Evolutionary conservation across 2,329 filamentous ascomycete genomes (phyloP).

Genomic region (Arthrobotrys sinensis): DNA sequence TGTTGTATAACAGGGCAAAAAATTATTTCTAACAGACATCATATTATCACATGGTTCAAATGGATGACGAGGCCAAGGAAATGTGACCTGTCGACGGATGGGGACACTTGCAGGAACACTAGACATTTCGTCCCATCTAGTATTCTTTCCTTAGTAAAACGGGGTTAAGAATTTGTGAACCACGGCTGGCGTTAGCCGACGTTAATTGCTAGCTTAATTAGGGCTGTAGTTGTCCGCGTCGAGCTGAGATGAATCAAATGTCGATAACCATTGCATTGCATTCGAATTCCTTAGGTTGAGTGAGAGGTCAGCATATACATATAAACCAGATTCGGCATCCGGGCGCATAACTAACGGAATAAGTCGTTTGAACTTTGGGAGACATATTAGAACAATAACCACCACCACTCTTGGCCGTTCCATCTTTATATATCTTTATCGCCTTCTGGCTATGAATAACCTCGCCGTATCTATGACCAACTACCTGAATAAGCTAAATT

Average conservation of each 20-base stretch:
- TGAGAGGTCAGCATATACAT: background rate
- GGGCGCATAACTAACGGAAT: constrained; percentile 1
- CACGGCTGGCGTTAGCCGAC: background rate
- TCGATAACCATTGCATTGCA: background rate
- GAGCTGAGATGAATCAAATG: constrained; percentile 19
- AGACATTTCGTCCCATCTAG: constrained; percentile 3
- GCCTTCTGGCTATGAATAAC: constrained; percentile 20
- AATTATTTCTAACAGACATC: constrained; percentile 4
- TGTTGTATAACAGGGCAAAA: constrained; percentile 5
- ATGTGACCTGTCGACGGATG: constrained; percentile 27
- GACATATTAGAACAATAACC: background rate
- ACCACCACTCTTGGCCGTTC: constrained; percentile 20
- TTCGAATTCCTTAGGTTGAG: background rate
- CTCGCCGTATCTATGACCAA: constrained; percentile 22
- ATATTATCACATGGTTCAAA: constrained; percentile 4
- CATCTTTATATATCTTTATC: constrained; percentile 28
- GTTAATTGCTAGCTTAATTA: background rate
- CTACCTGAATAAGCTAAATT: constrained; percentile 27
- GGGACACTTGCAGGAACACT: constrained; percentile 24
- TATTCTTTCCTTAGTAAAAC: constrained; percentile 21
- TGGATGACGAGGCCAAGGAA: constrained; percentile 40
- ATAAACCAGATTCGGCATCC: background rate
- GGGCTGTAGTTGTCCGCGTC: background rate
- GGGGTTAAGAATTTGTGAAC: constrained; percentile 1
- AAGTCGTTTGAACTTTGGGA: background rate